phyloP scores from a whole-genome alignment of 2,329 filamentous ascomycete species.

The Zasmidium angulare region DNA sequence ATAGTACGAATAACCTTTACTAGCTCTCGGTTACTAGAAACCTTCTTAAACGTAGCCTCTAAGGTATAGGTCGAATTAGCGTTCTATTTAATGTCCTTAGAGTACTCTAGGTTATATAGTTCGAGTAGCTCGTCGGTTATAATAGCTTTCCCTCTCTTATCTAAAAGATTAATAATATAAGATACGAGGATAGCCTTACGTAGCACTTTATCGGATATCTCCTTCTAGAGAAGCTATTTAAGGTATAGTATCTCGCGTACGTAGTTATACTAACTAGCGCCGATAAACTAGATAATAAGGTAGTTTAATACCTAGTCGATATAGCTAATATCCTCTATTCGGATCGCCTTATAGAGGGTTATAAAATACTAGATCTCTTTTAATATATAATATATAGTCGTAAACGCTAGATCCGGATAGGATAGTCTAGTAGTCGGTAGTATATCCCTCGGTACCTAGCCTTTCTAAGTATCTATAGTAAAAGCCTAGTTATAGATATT shows the following conservation, averaged over 20 bases:
- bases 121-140: not conserved
- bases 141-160: not conserved
- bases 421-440: not conserved
- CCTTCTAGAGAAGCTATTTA: not conserved
- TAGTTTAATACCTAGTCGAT: not conserved
- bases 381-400: not conserved
- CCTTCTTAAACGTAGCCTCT: not conserved
- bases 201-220: not conserved
- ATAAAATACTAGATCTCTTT: not conserved
- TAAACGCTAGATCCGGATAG: not conserved
- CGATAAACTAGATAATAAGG: not conserved
- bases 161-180: not conserved
- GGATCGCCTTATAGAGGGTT: too few species aligned
- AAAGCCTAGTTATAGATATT: not conserved
- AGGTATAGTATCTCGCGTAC: not conserved
- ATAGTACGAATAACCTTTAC: not conserved
- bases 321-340: too few species aligned
- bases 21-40: not conserved
- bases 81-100: not conserved
- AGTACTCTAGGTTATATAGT: constrained; percentile 1
- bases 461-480: not conserved
- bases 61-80: not conserved
- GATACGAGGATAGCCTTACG: not conserved
- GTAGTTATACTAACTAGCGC: not conserved
- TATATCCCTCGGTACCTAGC: not conserved